Evolutionary conservation across 768 basidiomycete genomes (phyloP).

Genomic region (Kwoniella sp.): DNA sequence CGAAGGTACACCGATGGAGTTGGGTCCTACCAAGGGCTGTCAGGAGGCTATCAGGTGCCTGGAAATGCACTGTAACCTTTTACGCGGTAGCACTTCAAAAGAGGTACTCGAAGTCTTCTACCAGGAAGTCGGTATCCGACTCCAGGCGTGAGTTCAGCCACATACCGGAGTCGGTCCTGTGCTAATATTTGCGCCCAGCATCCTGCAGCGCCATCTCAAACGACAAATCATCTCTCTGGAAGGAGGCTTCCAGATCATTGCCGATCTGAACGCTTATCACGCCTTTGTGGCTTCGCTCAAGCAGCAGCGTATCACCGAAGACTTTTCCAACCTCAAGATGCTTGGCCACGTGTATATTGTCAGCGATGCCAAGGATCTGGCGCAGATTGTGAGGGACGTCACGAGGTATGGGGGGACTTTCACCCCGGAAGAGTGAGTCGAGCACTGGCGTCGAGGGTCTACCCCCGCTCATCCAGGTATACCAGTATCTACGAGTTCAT

Average conservation of each 20-base stretch:
- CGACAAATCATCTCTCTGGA: conserved; percentile 90
- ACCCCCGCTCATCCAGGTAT: not conserved
- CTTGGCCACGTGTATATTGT: conserved; percentile 94
- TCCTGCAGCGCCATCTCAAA: conserved; percentile 93
- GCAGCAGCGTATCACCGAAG: conserved; percentile 74
- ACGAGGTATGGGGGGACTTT: conserved; percentile 93
- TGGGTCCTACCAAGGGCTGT: conserved; percentile 82
- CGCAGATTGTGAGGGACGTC: conserved; percentile 91
- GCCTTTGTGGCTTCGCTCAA: conserved; percentile 81
- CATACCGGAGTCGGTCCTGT: not conserved
- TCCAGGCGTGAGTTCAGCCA: conserved; percentile 64
- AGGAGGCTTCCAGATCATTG: conserved; percentile 93
- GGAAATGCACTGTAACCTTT: conserved; percentile 80
- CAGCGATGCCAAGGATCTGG: conserved; percentile 90
- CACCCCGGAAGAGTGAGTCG: conserved; percentile 73
- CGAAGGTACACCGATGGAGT: conserved; percentile 70
- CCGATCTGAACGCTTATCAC: conserved; percentile 91
- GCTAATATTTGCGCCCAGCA: conserved; percentile 55
- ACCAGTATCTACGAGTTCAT: conserved; percentile 92
- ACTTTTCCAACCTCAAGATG: conserved; percentile 95
- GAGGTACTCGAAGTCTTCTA: conserved; percentile 98
- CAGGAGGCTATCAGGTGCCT: conserved; percentile 83
- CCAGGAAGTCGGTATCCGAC: conserved; percentile 88
- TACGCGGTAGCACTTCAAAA: conserved; percentile 89
- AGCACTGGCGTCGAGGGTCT: not conserved